Evolutionary conservation across 202 grass and related monocot genomes (phyloP).

Genomic region (Brachypodium distachyon): DNA sequence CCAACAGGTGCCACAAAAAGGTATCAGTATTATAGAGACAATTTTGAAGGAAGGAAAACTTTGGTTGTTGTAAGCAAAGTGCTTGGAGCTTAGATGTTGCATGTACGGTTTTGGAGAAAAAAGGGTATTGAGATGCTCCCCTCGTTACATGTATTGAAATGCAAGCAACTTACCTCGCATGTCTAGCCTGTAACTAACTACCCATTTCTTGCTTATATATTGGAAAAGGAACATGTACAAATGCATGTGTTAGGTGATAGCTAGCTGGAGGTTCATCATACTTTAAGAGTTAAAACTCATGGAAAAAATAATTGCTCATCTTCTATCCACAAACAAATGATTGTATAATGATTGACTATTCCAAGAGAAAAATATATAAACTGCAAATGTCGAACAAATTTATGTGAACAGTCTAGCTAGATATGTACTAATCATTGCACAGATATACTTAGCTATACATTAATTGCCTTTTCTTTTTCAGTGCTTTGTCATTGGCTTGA

Average conservation of each 20-base stretch:
- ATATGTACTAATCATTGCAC: conserved; percentile 31
- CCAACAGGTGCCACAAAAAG: neutral
- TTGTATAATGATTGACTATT: conserved; percentile 33
- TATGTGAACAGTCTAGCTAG: conserved; percentile 25
- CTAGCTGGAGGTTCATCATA: conserved; percentile 16
- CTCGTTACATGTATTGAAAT: conserved; percentile 37
- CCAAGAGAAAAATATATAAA: conserved; percentile 6
- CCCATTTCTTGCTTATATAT: conserved; percentile 12
- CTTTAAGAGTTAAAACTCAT: conserved; percentile 8
- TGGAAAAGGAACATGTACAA: conserved; percentile 17
- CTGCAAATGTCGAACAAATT: conserved; percentile 15
- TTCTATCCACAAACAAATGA: conserved; percentile 20
- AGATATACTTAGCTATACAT: neutral
- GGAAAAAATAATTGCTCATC: neutral
- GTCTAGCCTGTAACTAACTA: conserved; percentile 33
- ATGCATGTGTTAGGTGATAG: conserved; percentile 30
- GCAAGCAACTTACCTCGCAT: conserved; percentile 32
- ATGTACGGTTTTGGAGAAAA: conserved; percentile 17
- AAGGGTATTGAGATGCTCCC: conserved; percentile 2
- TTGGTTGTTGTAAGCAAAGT: conserved; percentile 27
- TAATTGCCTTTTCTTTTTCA: neutral
- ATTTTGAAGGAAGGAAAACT: neutral
- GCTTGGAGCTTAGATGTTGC: neutral
- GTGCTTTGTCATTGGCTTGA: neutral
- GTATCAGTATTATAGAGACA: neutral